A percentile compares a stretch with the other conserved stretches of the same genome.
Evolutionary conservation across 2,329 filamentous ascomycete species (phyloP).

Genomic region (Aureobasidium sp.): DNA sequence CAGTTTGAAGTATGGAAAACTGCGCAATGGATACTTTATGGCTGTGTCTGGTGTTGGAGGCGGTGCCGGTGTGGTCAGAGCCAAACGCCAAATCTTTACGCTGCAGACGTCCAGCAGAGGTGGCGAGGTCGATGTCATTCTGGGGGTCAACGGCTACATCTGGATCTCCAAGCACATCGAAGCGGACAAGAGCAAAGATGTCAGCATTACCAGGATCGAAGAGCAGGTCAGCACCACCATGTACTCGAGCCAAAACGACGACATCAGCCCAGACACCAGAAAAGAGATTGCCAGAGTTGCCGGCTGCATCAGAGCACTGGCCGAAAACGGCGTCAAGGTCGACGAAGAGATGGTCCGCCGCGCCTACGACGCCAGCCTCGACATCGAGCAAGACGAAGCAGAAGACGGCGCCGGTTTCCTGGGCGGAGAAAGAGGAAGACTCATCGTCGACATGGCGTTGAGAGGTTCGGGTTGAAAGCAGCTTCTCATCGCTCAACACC

Average conservation of each 20-base stretch:
- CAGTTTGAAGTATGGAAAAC: conserved; percentile 85
- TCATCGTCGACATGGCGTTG: conserved; percentile 28
- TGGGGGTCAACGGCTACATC: conserved; percentile 95
- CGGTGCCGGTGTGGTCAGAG: conserved; percentile 68
- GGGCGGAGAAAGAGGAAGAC: conserved; percentile 29
- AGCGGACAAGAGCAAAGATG: conserved; percentile 42
- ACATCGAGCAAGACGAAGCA: conserved; percentile 56
- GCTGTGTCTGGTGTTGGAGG: conserved; percentile 73
- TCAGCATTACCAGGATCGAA: conserved; percentile 72
- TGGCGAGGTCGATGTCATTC: conserved; percentile 69
- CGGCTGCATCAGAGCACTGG: conserved; percentile 71
- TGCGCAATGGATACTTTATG: conserved; percentile 86
- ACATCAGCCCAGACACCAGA: conserved; percentile 66
- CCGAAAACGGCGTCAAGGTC: conserved; percentile 72
- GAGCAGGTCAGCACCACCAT: conserved; percentile 77
- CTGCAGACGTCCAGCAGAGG: conserved; percentile 52
- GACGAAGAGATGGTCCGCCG: conserved; percentile 82
- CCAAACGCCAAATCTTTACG: conserved; percentile 81
- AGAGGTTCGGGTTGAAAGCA: not conserved
- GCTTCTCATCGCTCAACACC: not conserved
- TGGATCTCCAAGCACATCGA: conserved; percentile 85
- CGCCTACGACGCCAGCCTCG: conserved; percentile 73
- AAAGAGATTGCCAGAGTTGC: conserved; percentile 79
- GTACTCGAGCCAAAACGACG: conserved; percentile 92
- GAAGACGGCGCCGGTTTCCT: conserved; percentile 39